Percentiles rank a stretch among this genome's conserved stretches.
Evolutionary conservation across 768 basidiomycete genomes (phyloP).

Genomic region (Chalciporus piperatus): DNA sequence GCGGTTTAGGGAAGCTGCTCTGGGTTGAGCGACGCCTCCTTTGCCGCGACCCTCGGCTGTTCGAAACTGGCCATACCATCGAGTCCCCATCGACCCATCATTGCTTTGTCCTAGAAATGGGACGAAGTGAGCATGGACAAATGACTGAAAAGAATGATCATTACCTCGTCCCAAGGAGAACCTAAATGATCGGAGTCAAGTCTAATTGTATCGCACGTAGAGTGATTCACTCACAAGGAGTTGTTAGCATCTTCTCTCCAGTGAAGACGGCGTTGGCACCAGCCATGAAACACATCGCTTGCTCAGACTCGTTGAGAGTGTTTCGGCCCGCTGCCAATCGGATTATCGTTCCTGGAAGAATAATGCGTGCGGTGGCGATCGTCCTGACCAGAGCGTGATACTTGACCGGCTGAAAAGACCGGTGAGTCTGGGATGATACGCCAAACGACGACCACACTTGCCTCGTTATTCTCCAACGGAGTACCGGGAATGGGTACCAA

Average conservation of each 20-base stretch:
- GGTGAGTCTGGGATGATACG: conserved; percentile 6
- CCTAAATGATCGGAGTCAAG: conserved; percentile 40
- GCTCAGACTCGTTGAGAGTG: conserved; percentile 84
- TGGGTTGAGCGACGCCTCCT: conserved; percentile 43
- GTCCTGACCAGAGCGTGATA: conserved; percentile 87
- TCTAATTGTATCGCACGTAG: not conserved
- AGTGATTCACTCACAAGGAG: conserved; percentile 67
- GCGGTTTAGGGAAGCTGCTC: conserved; percentile 1
- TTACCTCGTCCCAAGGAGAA: conserved; percentile 91
- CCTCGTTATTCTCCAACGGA: conserved; percentile 88
- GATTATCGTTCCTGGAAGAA: conserved; percentile 90
- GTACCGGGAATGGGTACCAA: conserved; percentile 95
- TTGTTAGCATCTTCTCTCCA: conserved; percentile 97
- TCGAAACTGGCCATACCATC: conserved; percentile 91
- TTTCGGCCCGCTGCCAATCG: conserved; percentile 93
- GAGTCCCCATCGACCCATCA: conserved; percentile 93
- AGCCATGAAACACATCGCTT: conserved; percentile 98
- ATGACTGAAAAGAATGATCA: conserved; percentile 7
- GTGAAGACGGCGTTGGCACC: conserved; percentile 98
- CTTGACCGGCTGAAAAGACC: conserved; percentile 59
- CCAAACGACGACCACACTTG: conserved; percentile 27
- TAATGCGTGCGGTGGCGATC: conserved; percentile 91
- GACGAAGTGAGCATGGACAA: not conserved
- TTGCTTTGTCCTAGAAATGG: conserved; percentile 71
- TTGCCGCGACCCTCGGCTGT: conserved; percentile 56